phyloP scores from a whole-genome alignment of 83 land plant species.

The Larix sibirica region DNA sequence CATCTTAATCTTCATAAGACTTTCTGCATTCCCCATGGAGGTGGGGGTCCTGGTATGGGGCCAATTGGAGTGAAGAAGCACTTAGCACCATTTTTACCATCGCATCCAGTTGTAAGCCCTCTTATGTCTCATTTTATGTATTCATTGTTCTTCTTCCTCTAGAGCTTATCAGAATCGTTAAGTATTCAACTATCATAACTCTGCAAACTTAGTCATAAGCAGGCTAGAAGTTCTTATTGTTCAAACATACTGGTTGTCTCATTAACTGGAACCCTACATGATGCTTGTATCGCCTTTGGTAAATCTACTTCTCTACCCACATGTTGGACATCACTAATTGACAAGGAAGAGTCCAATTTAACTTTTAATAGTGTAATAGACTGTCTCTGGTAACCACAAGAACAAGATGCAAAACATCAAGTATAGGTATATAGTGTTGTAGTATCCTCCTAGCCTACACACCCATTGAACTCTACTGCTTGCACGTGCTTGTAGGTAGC shows the following conservation, averaged over 20 bases:
- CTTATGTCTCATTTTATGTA: neutral
- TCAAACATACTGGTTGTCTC: neutral
- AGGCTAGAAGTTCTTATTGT: neutral
- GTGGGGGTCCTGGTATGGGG: constrained; percentile 99
- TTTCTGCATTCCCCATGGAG: constrained; percentile 99
- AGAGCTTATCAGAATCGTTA: neutral
- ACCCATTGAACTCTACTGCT: neutral
- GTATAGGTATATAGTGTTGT: neutral
- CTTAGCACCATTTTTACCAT: constrained; percentile 96
- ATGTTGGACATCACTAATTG: neutral
- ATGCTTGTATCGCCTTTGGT: constrained; percentile 3
- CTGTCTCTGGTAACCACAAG: neutral
- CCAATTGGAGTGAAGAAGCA: constrained; percentile 99
- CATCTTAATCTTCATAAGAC: constrained; percentile 99
- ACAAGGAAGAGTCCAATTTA: neutral
- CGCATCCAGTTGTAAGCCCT: constrained; percentile 95
- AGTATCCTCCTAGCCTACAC: neutral
- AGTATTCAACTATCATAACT: neutral
- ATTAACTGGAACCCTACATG: neutral
- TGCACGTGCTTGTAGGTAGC: neutral
- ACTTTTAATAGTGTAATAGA: neutral
- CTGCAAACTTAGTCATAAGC: neutral
- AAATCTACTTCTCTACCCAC: neutral
- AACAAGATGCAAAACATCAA: neutral
- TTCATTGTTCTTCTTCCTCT: neutral